These are phyloP conservation scores for Cubamyces lactineus DNA, from an alignment of 768 basidiomycete genomes.

Conservation along the genomic window DNA sequence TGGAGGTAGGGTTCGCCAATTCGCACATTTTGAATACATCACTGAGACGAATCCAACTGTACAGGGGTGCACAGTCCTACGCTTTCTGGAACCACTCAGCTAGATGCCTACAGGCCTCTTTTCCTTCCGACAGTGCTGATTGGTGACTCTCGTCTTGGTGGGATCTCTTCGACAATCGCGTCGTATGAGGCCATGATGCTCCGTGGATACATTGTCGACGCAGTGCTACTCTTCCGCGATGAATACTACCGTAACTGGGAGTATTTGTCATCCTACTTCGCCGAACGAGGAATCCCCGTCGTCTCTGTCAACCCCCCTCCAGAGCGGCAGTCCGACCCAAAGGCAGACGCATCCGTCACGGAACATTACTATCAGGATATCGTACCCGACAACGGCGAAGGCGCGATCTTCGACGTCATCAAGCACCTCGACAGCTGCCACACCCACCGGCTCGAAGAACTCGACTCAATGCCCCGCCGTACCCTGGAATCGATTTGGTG, in stretches of 20 bases:
- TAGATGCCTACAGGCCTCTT: slow-evolving; percentile 83
- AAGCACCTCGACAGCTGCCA: slow-evolving; percentile 68
- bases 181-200: slow-evolving; percentile 89
- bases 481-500: slow-evolving; percentile 88
- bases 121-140: slow-evolving; percentile 87
- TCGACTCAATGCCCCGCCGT: slow-evolving; percentile 78
- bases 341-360: slow-evolving; percentile 54
- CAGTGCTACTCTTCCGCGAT: slow-evolving; percentile 82
- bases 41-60: not conserved
- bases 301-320: slow-evolving; percentile 63
- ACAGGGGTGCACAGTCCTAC: slow-evolving; percentile 92
- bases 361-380: slow-evolving; percentile 74
- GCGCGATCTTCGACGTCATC: slow-evolving; percentile 51
- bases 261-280: slow-evolving; percentile 81
- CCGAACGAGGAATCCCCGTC: slow-evolving; percentile 65
- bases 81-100: slow-evolving; percentile 79
- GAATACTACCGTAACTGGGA: slow-evolving; percentile 87
- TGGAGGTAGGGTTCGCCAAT: slow-evolving; percentile 65
- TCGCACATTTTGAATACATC: too few relatives aligned
- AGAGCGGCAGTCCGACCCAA: slow-evolving; percentile 42
- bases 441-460: slow-evolving; percentile 61
- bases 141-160: slow-evolving; percentile 88
- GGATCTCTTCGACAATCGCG: slow-evolving; percentile 91
- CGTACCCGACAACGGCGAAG: slow-evolving; percentile 38
- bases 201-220: slow-evolving; percentile 89